Evolutionary conservation across 2,329 filamentous ascomycete genomes (phyloP).

Genomic region (Westerdykella ornata): DNA sequence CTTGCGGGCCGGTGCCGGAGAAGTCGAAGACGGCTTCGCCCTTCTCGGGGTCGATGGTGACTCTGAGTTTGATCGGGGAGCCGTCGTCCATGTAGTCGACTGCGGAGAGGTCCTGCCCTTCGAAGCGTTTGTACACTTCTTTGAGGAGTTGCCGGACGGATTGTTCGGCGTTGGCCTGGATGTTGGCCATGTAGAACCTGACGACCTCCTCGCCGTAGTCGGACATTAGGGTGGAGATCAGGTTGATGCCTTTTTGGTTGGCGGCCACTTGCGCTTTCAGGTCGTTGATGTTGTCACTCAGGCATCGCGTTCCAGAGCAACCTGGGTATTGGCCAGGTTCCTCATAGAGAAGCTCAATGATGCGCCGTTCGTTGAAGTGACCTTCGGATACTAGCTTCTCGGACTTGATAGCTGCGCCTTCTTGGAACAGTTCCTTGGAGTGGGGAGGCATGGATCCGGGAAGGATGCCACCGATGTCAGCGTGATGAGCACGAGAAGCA

Average conservation of each 20-base stretch:
- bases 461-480: constrained; percentile 76
- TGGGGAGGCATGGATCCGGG: constrained; percentile 79
- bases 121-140: constrained; percentile 61
- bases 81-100: constrained; percentile 85
- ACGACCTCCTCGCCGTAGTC: constrained; percentile 74
- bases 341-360: constrained; percentile 62
- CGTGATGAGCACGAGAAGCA: constrained; percentile 72
- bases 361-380: constrained; percentile 69
- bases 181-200: constrained; percentile 75
- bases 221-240: constrained; percentile 66
- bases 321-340: constrained; percentile 69
- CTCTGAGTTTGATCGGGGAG: constrained; percentile 65
- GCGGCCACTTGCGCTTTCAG: constrained; percentile 81
- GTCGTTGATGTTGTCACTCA: constrained; percentile 79
- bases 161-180: constrained; percentile 72
- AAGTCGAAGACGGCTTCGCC: constrained; percentile 77
- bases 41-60: constrained; percentile 66
- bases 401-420: constrained; percentile 51
- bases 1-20: constrained; percentile 68
- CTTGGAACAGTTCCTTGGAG: constrained; percentile 54
- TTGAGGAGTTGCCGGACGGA: constrained; percentile 70
- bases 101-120: constrained; percentile 63
- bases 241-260: constrained; percentile 75
- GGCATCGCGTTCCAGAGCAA: constrained; percentile 69
- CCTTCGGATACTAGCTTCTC: constrained; percentile 69